Evolutionary conservation across 2,329 filamentous ascomycete species (phyloP), one percentile per base, ranked within the genome.

Genomic region (Alternaria ventricosa): DNA sequence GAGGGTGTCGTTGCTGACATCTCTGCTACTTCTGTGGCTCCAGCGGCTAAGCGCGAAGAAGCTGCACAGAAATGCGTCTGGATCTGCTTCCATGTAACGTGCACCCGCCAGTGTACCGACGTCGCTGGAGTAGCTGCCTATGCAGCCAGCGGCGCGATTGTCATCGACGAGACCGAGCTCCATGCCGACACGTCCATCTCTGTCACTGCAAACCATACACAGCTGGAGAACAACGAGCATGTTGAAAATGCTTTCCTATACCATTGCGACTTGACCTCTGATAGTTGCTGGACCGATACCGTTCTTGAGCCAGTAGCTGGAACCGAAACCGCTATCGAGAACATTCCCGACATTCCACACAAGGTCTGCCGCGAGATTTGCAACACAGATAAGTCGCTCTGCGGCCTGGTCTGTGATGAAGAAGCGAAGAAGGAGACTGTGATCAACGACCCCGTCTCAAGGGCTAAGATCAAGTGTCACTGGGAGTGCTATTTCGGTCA

Each of bases 311-410:
- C 25, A 23, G 49, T 53, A 41, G 28, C 49, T 41, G 30, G 51
- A 22, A 33, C 50, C 50, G 13, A 47, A 10, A 23, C 30, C 28
- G 15, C 25, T 9, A 55, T 45, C 28, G 41, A 45, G 30, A 28
- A 49, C 10, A 33, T 41, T 44, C 50, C 28, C 9, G 25, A 53
- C 41, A 55, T 44, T 20, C 36, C 57, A 23, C 28, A 51, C 33
- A 53, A 53, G 49, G 13, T 41, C 28, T 60, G 57, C 43, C 50
- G 50, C 22, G 45, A 55, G 50, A 28, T 60, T 13, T 57, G 55
- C 27, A 30, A 20, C 18, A 49, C 23, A 5, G 55, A 57, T 18
- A 28, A 30, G 6, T 44, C 36, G 27, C 20, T 58, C 56, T 58
- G 45, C n/a, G 45, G 30, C 18, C n/a, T 53, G 27, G 13, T 50